Percentiles rank a stretch among this genome's conserved stretches.
These are phyloP conservation scores for Rugosomyces carneus DNA, from an alignment of 1,284 basidiomycete genomes.

Conservation along the genomic window DNA sequence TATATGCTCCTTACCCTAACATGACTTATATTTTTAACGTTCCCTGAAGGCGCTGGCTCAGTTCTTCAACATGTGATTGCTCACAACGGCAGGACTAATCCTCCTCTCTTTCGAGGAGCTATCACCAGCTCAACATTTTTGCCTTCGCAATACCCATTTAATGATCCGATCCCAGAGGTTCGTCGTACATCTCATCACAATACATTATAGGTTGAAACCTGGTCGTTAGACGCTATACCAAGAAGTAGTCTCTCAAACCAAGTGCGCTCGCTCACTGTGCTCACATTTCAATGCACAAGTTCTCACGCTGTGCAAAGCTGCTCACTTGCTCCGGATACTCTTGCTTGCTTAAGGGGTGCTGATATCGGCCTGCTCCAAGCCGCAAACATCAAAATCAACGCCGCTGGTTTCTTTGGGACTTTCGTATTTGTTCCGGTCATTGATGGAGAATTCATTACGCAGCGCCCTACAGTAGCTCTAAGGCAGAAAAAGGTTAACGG, in stretches of 20 bases:
- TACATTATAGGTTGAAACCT: background rate
- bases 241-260: conserved; percentile 12
- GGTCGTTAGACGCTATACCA: conserved; percentile 12
- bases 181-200: background rate
- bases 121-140: conserved; percentile 28
- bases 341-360: conserved; percentile 20
- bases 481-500: conserved; percentile 21
- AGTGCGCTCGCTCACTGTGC: conserved; percentile 9
- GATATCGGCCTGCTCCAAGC: conserved; percentile 19
- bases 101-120: conserved; percentile 25
- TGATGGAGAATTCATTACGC: conserved; percentile 29
- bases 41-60: conserved; percentile 28
- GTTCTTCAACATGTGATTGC: conserved; percentile 35
- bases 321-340: conserved; percentile 7
- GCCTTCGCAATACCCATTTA: conserved; percentile 28
- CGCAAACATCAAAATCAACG: conserved; percentile 21
- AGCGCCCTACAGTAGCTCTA: conserved; percentile 26
- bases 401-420: conserved; percentile 23
- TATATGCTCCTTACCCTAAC: background rate
- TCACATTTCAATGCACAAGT: background rate
- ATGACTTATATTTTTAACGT: background rate
- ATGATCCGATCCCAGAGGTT: conserved; percentile 25
- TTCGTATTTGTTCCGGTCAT: conserved; percentile 31
- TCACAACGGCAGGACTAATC: conserved; percentile 27
- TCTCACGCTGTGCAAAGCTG: conserved; percentile 10